Base-by-base conservation (phyloP, 139 green algal genomes). In the Chlorella sp. region DNA sequence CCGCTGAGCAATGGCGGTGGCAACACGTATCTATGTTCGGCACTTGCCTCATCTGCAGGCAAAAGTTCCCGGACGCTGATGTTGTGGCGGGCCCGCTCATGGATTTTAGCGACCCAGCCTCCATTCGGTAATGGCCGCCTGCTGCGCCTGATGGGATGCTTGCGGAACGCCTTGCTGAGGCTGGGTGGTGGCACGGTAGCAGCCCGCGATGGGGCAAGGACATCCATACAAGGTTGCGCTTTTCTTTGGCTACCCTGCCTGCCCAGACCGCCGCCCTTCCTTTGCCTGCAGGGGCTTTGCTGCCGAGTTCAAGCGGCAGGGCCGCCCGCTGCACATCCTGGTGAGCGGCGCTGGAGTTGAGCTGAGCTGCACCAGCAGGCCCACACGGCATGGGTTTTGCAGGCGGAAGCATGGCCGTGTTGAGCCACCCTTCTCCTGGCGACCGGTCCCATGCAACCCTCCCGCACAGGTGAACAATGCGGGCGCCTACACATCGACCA, bases 51-150 rank as follows among this genome's bases (percentile, higher is more conserved):
- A 13, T 36, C 36, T 34, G 34, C 77, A 90, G 77, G 82, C 13
- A 77, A 36, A 40, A 65, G 38, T 32, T 56, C 26, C 74, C 87
- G 13, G 77, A 54, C 24, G 83, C 88, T 32, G 32, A 75, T 34
- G 67, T 90, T 1, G n/a, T 76, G 7, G 46, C 86, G 22, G 87
- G 87, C 26, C 80, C 84, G 8, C 38, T 51, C 22, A 73, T 92
- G 38, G 84, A 89, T 34, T 44, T 91, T 43, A 73, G 60, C 9
- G 56, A 73, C 36, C 74, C 68, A 14, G 64, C 46, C 19, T 84
- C 67, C 80, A 80, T 91, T 3, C 62, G 88, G 30, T 41, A 32
- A 14, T 46, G 28, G 13, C 72, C 13, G 65, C 5, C 1, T 73
- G 65, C 26, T 36, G 58, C 22, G 58, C 14, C 16, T 60, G 51